Evolutionary conservation across 2,329 filamentous ascomycete species (phyloP).

Genomic region (Diaporthe longicolla): DNA sequence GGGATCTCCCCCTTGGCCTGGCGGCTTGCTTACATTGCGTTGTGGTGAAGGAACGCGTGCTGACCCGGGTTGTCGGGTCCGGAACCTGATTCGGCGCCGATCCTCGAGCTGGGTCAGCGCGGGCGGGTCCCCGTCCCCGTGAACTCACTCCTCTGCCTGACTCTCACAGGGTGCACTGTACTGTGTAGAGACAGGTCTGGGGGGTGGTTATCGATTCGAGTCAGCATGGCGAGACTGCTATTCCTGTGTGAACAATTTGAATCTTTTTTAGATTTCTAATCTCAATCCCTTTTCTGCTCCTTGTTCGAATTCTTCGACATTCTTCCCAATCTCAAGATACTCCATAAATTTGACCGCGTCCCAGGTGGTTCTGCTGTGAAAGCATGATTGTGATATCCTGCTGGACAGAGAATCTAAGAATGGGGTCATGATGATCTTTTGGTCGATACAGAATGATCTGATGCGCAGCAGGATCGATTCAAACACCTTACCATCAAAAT

Average conservation of each 20-base stretch:
- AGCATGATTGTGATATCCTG: background rate
- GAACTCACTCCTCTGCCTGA: background rate
- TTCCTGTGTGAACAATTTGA: background rate
- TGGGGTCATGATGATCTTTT: background rate
- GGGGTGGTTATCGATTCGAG: background rate
- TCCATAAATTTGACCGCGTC: background rate
- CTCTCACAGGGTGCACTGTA: background rate
- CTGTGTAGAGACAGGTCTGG: background rate
- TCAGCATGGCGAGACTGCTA: background rate
- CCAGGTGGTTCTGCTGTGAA: background rate
- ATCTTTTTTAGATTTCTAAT: background rate
- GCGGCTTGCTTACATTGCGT: background rate
- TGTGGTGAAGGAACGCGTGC: background rate
- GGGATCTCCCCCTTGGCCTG: background rate
- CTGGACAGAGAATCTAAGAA: background rate
- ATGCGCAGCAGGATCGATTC: background rate
- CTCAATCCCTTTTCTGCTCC: background rate
- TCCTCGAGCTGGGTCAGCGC: background rate
- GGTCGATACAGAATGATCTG: background rate
- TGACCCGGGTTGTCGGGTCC: slow-evolving; percentile 1
- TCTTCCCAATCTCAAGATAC: background rate
- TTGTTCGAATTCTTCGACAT: background rate
- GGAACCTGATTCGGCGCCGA: slow-evolving; percentile 7
- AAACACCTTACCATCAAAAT: background rate
- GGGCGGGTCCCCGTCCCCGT: background rate